A percentile compares a stretch with the other conserved stretches of the same genome.
phyloP scores from a whole-genome alignment of 2,329 filamentous ascomycete species.

The Colletotrichum euphorbiae region DNA sequence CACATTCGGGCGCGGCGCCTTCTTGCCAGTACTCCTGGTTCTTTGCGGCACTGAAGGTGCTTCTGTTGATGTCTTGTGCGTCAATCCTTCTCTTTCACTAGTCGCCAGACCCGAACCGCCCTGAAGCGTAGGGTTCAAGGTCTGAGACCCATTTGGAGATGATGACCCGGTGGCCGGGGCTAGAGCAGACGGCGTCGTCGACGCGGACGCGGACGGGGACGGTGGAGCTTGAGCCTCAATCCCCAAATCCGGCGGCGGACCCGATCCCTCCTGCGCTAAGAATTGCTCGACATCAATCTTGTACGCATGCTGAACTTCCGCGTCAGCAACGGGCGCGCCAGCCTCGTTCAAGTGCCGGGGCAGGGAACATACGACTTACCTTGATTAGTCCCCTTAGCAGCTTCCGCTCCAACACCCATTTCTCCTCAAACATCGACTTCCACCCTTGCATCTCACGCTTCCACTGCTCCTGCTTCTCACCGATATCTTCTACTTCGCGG shows the following conservation, averaged over 20 bases:
- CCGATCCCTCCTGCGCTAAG: too few relatives aligned
- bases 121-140: neutral
- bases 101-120: neutral
- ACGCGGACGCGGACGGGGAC: neutral
- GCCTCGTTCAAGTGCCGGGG: too few relatives aligned
- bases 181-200: neutral
- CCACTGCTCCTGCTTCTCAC: neutral
- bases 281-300: neutral
- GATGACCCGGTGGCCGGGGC: neutral
- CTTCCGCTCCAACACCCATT: conserved; percentile 23
- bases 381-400: conserved; percentile 16
- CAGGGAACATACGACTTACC: neutral
- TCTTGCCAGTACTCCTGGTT: conserved; percentile 23
- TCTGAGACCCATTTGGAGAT: neutral
- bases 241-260: neutral
- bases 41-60: neutral
- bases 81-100: neutral
- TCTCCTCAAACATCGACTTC: conserved; percentile 13
- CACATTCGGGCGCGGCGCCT: neutral
- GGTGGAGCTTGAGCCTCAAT: neutral
- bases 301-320: neutral
- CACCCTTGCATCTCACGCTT: neutral
- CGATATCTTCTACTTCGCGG: conserved; percentile 1
- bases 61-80: accelerated
- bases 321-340: neutral